Evolutionary conservation across 2,329 filamentous ascomycete species (phyloP).

Genomic region (Onygenales sp.): DNA sequence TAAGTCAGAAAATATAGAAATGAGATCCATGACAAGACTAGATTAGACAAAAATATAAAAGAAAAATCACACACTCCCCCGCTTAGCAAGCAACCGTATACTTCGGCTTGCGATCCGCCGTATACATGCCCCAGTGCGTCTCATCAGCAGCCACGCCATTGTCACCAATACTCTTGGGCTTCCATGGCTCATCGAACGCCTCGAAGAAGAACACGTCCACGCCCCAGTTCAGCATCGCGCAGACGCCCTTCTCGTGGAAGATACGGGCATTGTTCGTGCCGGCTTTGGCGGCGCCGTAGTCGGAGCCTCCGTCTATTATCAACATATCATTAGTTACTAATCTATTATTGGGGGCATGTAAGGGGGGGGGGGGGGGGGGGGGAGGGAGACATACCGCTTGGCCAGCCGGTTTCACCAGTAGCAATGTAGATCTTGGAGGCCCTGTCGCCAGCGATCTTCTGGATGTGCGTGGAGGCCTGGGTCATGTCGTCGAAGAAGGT

Average conservation of each 20-base stretch:
- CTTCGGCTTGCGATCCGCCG: conserved; percentile 48
- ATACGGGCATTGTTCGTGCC: conserved; percentile 48
- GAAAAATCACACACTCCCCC: too few species aligned
- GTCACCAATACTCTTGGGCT: conserved; percentile 54
- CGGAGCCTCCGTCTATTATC: conserved; percentile 41
- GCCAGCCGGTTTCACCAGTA: conserved; percentile 62
- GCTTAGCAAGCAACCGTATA: conserved; percentile 41
- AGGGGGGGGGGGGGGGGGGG: too few species aligned
- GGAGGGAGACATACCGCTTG: conserved; percentile 35
- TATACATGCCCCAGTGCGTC: conserved; percentile 62
- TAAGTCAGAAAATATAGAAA: too few species aligned
- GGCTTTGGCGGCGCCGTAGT: conserved; percentile 54
- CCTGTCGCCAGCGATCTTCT: conserved; percentile 45
- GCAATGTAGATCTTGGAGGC: conserved; percentile 52
- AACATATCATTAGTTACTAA: background rate
- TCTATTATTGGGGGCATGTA: background rate
- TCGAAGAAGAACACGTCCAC: conserved; percentile 65
- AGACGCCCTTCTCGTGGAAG: conserved; percentile 55
- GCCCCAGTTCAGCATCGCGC: conserved; percentile 55
- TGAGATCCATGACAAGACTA: too few species aligned
- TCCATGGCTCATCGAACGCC: conserved; percentile 65
- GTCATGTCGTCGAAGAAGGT: conserved; percentile 60
- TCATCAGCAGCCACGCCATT: conserved; percentile 54
- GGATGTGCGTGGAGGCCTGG: conserved; percentile 54
- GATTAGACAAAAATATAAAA: too few species aligned